Evolutionary conservation across 805 yeast species (phyloP), one percentile per base, ranked within the genome.

Genomic region (Zygosaccharomyces siamensis): DNA sequence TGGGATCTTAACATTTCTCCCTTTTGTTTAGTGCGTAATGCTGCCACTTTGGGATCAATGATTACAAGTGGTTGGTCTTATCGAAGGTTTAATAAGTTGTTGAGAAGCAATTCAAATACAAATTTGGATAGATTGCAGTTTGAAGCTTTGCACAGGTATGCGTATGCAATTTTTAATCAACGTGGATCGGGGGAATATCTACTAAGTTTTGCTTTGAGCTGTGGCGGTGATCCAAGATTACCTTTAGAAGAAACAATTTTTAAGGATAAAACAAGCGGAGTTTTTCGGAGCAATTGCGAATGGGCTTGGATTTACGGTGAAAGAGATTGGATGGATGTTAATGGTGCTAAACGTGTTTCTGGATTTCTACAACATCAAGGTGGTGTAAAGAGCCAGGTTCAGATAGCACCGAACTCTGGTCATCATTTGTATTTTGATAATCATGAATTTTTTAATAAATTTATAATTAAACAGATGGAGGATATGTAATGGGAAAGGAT

Each of bases 151-250:
- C 98, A 93, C 61, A 73, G 74, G 55, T 93, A 93, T 64, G 73
- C 92, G 0, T 90, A 92, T 66, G 79, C 83, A 3, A 87, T 90
- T 10, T 93, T 93, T 73, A 86, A 83, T 55, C 84, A 87, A 6
- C 79, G 75, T 3, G 99, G 99, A 0, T 86, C 95, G 0, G 98
- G 98, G 5, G 99, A 92, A 68, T 92, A 92, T 64, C 83, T 92
- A 73, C 72, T 93, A 55, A 86, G 88, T 56, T 86, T 84, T 61
- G 72, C 89, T 16, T 70, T 92, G 21, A 90, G 88, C 0, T 95
- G 97, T 5, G 99, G 98, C 3, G 98, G 96, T 0, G 79, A 80
- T 43, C 95, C 97, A 0, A 73, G 97, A 52, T 70, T 77, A 57
- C 95, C 98, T 1, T 70, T 92, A 46, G 65, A 74, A 3, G 62